phyloP scores from a whole-genome alignment of 2,329 filamentous ascomycete species.

The Polytolypa hystricis region DNA sequence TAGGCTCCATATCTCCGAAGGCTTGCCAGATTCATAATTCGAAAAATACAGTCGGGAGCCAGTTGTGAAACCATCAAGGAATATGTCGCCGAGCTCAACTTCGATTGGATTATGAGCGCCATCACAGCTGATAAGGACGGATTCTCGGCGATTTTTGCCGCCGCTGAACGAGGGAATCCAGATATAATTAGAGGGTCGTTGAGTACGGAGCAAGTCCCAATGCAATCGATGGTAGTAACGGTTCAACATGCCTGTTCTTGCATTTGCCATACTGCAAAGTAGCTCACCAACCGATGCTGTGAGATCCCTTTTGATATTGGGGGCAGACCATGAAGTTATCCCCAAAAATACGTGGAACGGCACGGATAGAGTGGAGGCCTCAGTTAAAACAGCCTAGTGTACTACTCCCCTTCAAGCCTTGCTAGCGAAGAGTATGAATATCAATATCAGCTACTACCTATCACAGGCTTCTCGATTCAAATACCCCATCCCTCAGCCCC shows the following conservation, averaged over 20 bases:
- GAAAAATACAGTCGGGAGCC: constrained; percentile 5
- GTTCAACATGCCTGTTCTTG: constrained; percentile 7
- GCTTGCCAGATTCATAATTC: too few relatives aligned
- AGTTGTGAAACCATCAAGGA: constrained; percentile 6
- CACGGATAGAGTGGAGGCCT: background rate
- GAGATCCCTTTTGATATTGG: constrained; percentile 6
- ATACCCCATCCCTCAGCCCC: background rate
- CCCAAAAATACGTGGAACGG: constrained; percentile 7
- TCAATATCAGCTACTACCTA: constrained; percentile 7
- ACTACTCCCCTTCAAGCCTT: constrained; percentile 1
- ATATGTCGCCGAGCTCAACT: constrained; percentile 2
- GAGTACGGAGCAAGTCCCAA: constrained; percentile 11
- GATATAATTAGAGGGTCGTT: constrained; percentile 8
- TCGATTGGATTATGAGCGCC: background rate
- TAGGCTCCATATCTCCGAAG: too few relatives aligned
- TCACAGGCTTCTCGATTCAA: constrained; percentile 2
- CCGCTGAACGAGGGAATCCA: constrained; percentile 4
- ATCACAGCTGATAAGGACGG: constrained; percentile 5
- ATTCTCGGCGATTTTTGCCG: constrained; percentile 7
- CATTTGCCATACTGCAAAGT: constrained; percentile 8
- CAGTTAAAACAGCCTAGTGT: constrained; percentile 1
- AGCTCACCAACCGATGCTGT: constrained; percentile 6
- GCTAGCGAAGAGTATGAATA: constrained; percentile 2
- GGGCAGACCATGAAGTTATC: constrained; percentile 9
- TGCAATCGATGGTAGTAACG: constrained; percentile 5